Percentiles rank a stretch among this genome's conserved stretches.
Evolutionary conservation across 306 rosid genomes (phyloP).

Genomic region (Rosa persica): DNA sequence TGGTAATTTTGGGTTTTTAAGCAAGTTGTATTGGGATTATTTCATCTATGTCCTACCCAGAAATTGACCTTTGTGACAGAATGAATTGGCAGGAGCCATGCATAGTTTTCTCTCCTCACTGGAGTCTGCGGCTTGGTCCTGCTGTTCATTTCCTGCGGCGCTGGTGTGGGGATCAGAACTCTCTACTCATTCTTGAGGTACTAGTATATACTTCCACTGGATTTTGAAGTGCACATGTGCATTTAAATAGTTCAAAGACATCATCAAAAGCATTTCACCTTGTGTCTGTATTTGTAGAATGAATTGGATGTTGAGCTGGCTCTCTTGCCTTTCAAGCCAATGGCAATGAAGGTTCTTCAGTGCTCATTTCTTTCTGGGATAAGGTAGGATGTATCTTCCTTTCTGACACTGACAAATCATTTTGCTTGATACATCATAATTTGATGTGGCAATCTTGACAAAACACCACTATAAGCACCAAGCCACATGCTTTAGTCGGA

Average conservation of each 20-base stretch:
- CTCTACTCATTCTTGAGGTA: slow-evolving; percentile 87
- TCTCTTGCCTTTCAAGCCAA: slow-evolving; percentile 76
- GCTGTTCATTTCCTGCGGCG: slow-evolving; percentile 72
- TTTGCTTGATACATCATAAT: neutral
- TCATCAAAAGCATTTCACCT: slow-evolving; percentile 9
- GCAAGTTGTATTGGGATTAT: neutral
- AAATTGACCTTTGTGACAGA: slow-evolving; percentile 47
- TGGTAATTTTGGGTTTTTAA: neutral
- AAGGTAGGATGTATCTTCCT: slow-evolving; percentile 44
- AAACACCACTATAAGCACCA: neutral
- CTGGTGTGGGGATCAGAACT: slow-evolving; percentile 75
- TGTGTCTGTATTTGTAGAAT: slow-evolving; percentile 46
- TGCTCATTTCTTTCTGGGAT: slow-evolving; percentile 75
- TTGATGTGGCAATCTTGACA: neutral
- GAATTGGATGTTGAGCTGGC: slow-evolving; percentile 60
- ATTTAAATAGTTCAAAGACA: neutral
- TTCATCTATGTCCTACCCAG: neutral
- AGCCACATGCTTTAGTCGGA: neutral
- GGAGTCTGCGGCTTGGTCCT: slow-evolving; percentile 91
- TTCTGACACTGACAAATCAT: neutral
- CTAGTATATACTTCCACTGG: slow-evolving; percentile 6
- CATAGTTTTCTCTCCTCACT: slow-evolving; percentile 77
- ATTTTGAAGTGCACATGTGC: slow-evolving; percentile 9
- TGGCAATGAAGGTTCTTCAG: slow-evolving; percentile 78
- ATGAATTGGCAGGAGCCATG: slow-evolving; percentile 84